Evolutionary conservation across 2,329 filamentous ascomycete species (phyloP).

Genomic region (Verruconis gallopava): DNA sequence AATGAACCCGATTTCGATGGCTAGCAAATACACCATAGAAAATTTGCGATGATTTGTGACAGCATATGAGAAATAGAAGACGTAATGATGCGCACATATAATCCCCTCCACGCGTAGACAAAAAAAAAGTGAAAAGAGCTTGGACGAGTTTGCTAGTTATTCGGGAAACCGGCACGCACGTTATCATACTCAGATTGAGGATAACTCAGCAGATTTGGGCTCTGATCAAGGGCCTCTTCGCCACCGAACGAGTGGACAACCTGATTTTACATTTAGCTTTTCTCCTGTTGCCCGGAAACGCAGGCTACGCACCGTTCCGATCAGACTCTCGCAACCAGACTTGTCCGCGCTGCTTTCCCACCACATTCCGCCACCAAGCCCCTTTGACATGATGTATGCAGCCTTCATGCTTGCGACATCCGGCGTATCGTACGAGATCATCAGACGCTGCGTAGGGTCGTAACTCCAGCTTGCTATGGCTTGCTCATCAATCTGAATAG

Average conservation of each 20-base stretch:
- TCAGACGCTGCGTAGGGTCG: conserved; percentile 44
- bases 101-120: too few relatives aligned
- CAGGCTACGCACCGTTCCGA: conserved; percentile 28
- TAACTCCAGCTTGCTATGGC: conserved; percentile 68
- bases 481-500: conserved; percentile 50
- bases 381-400: conserved; percentile 50
- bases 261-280: conserved; percentile 21
- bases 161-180: conserved; percentile 31
- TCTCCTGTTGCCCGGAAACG: conserved; percentile 20
- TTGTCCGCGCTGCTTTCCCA: conserved; percentile 81
- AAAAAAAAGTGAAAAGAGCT: too few relatives aligned
- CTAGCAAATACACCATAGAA: too few relatives aligned
- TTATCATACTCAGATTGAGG: conserved; percentile 43
- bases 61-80: too few relatives aligned
- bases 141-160: too few relatives aligned
- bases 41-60: too few relatives aligned
- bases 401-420: conserved; percentile 57
- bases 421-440: conserved; percentile 68
- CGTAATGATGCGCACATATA: too few relatives aligned
- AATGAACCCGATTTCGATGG: too few relatives aligned
- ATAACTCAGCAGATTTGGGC: conserved; percentile 36
- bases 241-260: conserved; percentile 23
- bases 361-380: conserved; percentile 90
- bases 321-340: conserved; percentile 50
- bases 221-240: conserved; percentile 31